Base-by-base conservation (phyloP, 768 basidiomycete species). In the Collybia sp. region DNA sequence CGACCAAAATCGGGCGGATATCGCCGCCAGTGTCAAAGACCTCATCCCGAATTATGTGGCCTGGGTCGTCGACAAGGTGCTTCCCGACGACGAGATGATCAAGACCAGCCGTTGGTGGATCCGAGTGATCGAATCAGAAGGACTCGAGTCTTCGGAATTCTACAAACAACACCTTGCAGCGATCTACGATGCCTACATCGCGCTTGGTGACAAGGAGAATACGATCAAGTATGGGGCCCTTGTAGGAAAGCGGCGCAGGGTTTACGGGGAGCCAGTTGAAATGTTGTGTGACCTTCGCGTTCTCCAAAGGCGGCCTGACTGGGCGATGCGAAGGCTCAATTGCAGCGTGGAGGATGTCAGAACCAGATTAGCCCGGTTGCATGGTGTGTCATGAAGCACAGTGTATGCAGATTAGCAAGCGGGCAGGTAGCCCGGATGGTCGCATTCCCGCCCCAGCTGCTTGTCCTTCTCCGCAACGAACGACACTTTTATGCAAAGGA, bases 1-100 rank as follows among this genome's bases (percentile, higher is more conserved):
- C 19, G 60, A 65, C 47, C 51, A 50, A 9, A 53, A 59, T 15
- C 54, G 61, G 3, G 40, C 49, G 12, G 51, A 47, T 12, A 50
- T 54, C 38, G 42, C 40, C 2, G 43, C 40, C 5, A 57, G 57
- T 33, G 45, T 54, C 12, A 39, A 48, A 18, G 30, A 30, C 12
- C 50, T 54, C 11, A 46, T 50, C 17, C 6, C 30, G 1, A 45
- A 51, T 31, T 55, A 51, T 17, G 45, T 53, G 5, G 33, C 33
- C 20, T 57, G 56, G 56, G n/a, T 57, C 1, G 46, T 46, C 11
- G 48, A 53, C 40, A 43, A 47, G 12, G 40, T 45, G 1, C 49
- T 54, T 15, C 45, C 49, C n/a, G 54, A 53, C 18, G 47, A 58
- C 32, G 43, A 56, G 25, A 47, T 43, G 4, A 58, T 58, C 30